Base-by-base conservation (phyloP, 73 alveolate species). In the Paramecium caudatum region DNA sequence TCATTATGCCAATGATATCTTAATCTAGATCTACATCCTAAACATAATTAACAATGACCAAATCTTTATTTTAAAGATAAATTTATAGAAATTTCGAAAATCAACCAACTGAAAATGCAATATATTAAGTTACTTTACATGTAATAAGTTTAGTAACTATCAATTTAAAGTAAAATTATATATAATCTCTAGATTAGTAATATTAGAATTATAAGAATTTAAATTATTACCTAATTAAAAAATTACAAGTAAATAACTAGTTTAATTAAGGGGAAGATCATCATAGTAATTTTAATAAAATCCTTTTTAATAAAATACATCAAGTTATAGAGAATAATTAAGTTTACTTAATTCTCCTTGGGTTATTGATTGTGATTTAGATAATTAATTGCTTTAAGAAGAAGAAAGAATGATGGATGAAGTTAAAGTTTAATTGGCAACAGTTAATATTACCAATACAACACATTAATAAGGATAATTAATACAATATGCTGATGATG, bases 371-470 rank as follows among this genome's bases (percentile, higher is more conserved):
- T 68, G 50, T 33, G 84, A 68, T 16, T 16, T 68, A 37, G 84
- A 68, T 34, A 33, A 68, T 15, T 34, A 15, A 32, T 34, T 68
- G 34, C 4, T 68, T 4, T n/a, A 68, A 34, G 84, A 68, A 19
- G 84, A 68, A 15, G 84, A 68, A 15, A 34, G 50, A 36, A 68
- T 68, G 84, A 68, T 68, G 6, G 55, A 68, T 32, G 84, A 68
- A 15, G 47, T 34, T 4, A 68, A 68, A 68, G 21, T 25, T 0
- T 34, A 68, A 68, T 68, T 68, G 9, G 47, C 47, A 0, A 34
- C 84, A 34, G 84, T 68, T 0, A 68, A 68, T 16, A 34, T 68
- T 3, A 68, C 84, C 2, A 68, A 68, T 32, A 68, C 61, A 12
- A 68, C 47, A 2, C 50, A 68, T 34, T 68, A 68, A 16, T 33